Conservation (phyloP, 2,329 filamentous ascomycete species). For the Xylariaceae sp. region DNA sequence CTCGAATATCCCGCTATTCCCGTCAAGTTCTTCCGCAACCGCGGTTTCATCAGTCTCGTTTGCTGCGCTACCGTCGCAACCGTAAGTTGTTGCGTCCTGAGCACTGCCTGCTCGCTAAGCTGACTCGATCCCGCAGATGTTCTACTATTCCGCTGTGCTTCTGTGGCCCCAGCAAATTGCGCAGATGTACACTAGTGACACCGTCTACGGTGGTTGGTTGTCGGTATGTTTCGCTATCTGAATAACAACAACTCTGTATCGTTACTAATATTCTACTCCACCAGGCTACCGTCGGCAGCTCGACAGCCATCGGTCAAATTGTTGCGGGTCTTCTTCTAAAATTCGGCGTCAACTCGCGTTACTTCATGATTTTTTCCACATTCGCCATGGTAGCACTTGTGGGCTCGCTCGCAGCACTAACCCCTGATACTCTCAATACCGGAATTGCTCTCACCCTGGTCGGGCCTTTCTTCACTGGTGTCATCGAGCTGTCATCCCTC, state of each 20-base stretch:
- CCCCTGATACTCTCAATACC: slow-evolving; percentile 29
- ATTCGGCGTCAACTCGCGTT: slow-evolving; percentile 35
- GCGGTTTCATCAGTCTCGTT: slow-evolving; percentile 36
- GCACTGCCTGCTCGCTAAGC: neutral
- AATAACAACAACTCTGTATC: neutral
- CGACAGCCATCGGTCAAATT: slow-evolving; percentile 35
- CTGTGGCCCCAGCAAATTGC: slow-evolving; percentile 37
- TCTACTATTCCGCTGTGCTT: slow-evolving; percentile 34
- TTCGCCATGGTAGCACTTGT: slow-evolving; percentile 38
- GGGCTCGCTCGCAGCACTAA: slow-evolving; percentile 34
- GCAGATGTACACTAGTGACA: slow-evolving; percentile 34
- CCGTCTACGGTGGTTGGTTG: slow-evolving; percentile 37
- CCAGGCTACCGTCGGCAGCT: slow-evolving; percentile 34
- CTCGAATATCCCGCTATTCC: slow-evolving; percentile 37
- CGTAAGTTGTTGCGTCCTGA: slow-evolving; percentile 17
- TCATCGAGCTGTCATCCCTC: slow-evolving; percentile 35
- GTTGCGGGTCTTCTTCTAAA: slow-evolving; percentile 33
- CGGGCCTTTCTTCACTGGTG: slow-evolving; percentile 37
- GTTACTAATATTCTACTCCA: slow-evolving; percentile 7
- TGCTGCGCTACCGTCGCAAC: slow-evolving; percentile 36
- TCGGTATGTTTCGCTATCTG: slow-evolving; percentile 22
- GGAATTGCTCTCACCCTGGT: slow-evolving; percentile 36
- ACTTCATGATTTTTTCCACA: slow-evolving; percentile 37
- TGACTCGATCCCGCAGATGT: slow-evolving; percentile 22
- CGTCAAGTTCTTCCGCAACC: slow-evolving; percentile 37